A percentile compares a stretch with the other conserved stretches of the same genome.
phyloP scores from a whole-genome alignment of 345 rosid genomes.

The Acer negundo region DNA sequence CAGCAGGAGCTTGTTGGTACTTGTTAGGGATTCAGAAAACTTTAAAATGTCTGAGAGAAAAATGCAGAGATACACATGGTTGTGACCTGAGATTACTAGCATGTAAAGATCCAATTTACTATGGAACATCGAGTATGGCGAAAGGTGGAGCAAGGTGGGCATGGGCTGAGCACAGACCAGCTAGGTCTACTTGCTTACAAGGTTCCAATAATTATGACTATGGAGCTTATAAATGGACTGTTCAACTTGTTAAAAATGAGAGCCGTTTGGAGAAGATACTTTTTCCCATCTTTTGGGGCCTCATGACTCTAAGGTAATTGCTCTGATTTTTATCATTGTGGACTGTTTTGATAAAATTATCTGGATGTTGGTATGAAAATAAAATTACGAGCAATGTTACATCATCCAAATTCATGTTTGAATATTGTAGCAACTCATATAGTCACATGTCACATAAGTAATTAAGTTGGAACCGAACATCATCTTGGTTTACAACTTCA shows the following conservation, averaged over 20 bases:
- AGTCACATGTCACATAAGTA: no score
- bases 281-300: conserved; percentile 94
- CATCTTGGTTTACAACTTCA: no score
- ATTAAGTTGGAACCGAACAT: no score
- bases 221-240: conserved; percentile 92
- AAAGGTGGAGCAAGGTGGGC: conserved; percentile 47
- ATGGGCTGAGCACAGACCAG: conserved; percentile 66
- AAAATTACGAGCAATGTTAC: no score
- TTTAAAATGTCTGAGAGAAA: conserved; percentile 73
- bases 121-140: conserved; percentile 59
- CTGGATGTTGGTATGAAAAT: no score
- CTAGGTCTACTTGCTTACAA: conserved; percentile 60
- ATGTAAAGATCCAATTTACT: conserved; percentile 74
- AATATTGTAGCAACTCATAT: no score
- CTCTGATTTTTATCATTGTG: no score
- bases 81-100: conserved; percentile 59
- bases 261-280: conserved; percentile 88
- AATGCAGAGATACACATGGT: conserved; percentile 50
- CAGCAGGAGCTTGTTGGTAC: conserved; percentile 99
- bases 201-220: conserved; percentile 59
- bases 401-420: no score
- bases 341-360: no score
- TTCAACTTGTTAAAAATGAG: conserved; percentile 77
- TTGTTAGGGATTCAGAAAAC: conserved; percentile 87
- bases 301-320: conserved; percentile 89